These are phyloP conservation scores for Sanghuangporus sanghuang DNA, from an alignment of 1,284 basidiomycete genomes.

Conservation along the genomic window DNA sequence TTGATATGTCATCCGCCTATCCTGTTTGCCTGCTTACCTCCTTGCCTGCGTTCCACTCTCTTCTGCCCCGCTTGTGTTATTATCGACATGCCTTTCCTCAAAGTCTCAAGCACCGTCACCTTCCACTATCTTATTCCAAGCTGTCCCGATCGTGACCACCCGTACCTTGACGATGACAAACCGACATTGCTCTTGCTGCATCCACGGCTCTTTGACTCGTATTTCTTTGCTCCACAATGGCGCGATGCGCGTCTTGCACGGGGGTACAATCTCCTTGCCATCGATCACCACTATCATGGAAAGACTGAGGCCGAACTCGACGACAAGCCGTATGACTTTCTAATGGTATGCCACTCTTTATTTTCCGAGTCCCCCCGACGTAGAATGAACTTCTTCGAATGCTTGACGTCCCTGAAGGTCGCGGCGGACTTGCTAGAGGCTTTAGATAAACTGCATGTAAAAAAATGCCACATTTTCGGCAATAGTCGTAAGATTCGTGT, in stretches of 20 bases:
- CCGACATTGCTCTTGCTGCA: conserved; percentile 19
- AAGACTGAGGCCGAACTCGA: conserved; percentile 18
- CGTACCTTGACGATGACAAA: conserved; percentile 16
- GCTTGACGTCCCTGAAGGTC: not conserved
- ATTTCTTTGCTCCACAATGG: conserved; percentile 20
- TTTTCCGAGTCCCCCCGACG: not conserved
- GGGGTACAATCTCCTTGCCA: conserved; percentile 19
- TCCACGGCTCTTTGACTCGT: conserved; percentile 19
- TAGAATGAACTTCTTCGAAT: not conserved
- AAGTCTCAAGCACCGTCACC: conserved; percentile 10
- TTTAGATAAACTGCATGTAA: conserved; percentile 16
- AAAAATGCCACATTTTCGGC: conserved; percentile 19
- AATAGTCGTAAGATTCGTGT: conserved; percentile 10
- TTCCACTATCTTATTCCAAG: conserved; percentile 20
- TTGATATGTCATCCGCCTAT: not conserved
- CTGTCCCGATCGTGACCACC: conserved; percentile 17
- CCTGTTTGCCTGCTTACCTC: not conserved
- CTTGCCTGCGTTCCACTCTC: not conserved
- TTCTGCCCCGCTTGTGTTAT: too few relatives aligned
- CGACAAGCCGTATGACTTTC: conserved; percentile 19
- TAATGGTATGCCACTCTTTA: conserved; percentile 7
- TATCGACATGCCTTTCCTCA: conserved; percentile 17
- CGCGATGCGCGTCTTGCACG: conserved; percentile 19
- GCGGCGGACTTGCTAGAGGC: conserved; percentile 18
- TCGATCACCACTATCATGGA: conserved; percentile 21